These are phyloP conservation scores for Vitis hybrid DNA, from an alignment of 177 flowering plant genomes.

Conservation along the genomic window DNA sequence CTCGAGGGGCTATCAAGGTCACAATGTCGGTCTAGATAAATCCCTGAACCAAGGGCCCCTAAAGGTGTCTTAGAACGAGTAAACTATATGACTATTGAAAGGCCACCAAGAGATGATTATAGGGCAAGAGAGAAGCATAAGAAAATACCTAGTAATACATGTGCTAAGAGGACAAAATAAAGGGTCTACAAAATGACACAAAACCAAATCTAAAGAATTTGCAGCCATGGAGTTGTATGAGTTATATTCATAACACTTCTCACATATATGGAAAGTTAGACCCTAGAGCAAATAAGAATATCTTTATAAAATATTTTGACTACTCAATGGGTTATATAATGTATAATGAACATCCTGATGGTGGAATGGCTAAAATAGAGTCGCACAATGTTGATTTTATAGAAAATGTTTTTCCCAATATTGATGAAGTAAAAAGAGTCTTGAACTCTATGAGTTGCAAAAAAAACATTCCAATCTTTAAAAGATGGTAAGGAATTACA, in stretches of 20 bases:
- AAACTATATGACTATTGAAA: too few relatives aligned
- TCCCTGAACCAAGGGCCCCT: too few relatives aligned
- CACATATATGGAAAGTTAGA: neutral
- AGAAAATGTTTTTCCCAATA: neutral
- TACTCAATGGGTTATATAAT: neutral
- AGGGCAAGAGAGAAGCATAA: too few relatives aligned
- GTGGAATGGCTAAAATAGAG: neutral
- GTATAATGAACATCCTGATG: neutral
- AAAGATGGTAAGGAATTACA: neutral
- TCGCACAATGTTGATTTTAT: neutral
- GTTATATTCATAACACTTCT: neutral
- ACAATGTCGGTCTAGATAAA: too few relatives aligned
- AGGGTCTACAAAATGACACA: too few relatives aligned
- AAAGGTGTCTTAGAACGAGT: too few relatives aligned
- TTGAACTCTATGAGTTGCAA: neutral
- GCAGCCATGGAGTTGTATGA: too few relatives aligned
- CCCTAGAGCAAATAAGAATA: neutral
- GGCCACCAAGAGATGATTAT: too few relatives aligned
- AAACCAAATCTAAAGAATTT: too few relatives aligned
- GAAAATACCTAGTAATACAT: too few relatives aligned
- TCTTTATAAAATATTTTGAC: neutral
- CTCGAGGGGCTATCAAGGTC: too few relatives aligned
- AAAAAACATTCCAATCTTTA: neutral
- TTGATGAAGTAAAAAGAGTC: neutral
- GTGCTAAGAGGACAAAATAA: too few relatives aligned